Evolutionary conservation across 2,329 filamentous ascomycete species (phyloP).

Genomic region (Drechslera avenae): DNA sequence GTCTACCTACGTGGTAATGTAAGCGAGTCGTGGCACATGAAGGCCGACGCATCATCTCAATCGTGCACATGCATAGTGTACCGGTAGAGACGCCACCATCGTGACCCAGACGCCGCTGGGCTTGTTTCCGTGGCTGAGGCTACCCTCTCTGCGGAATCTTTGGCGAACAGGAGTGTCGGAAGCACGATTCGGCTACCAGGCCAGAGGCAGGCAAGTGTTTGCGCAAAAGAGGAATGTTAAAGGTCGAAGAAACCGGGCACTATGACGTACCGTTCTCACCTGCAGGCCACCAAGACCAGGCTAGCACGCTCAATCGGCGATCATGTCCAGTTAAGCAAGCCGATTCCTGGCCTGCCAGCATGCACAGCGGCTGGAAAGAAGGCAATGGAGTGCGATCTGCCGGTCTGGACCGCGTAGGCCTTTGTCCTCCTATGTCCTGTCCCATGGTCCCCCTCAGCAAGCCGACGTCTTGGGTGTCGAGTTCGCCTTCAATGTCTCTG

Average conservation of each 20-base stretch:
- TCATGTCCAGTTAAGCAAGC: conserved; percentile 3
- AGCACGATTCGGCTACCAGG: not conserved
- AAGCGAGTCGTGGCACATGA: no score
- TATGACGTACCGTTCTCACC: not conserved
- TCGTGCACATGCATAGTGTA: not conserved
- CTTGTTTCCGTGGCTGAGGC: no score
- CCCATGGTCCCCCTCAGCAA: conserved; percentile 2
- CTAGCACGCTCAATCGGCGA: conserved; percentile 10
- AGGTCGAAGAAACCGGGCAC: not conserved
- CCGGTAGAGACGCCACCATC: not conserved
- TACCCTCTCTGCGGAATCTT: no score
- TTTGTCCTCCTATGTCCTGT: not conserved
- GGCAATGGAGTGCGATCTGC: conserved; percentile 8
- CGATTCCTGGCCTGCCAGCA: conserved; percentile 8
- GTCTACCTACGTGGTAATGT: no score
- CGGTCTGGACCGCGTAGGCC: conserved; percentile 13
- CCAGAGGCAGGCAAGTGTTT: not conserved
- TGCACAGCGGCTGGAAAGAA: conserved; percentile 1
- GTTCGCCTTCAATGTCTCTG: not conserved
- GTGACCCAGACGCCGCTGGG: no score
- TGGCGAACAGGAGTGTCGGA: no score
- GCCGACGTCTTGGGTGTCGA: not conserved
- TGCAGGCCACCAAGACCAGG: not conserved
- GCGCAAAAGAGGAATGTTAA: not conserved
- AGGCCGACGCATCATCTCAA: no score